Conservation (phyloP, 192 early-diverging fungal species). For the Thamnidium elegans region DNA sequence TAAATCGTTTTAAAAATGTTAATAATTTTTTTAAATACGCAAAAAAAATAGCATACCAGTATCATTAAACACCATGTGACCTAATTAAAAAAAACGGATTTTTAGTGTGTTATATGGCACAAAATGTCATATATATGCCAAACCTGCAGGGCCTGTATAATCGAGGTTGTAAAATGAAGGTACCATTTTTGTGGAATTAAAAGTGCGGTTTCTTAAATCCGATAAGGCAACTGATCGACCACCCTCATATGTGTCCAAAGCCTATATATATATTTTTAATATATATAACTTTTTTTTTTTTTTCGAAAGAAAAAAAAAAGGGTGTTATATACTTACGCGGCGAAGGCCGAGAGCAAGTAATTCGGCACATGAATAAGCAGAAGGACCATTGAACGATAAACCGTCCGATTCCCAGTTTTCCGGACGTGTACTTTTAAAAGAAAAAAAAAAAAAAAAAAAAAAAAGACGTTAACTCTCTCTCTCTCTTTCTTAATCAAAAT, state of each 20-base stretch:
- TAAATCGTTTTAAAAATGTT: too few species aligned
- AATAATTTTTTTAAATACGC: too few species aligned
- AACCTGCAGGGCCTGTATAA: slow-evolving; percentile 45
- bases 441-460: too few species aligned
- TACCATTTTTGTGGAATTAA: slow-evolving; percentile 34
- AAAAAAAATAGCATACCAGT: slow-evolving; percentile 16
- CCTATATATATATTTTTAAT: not conserved
- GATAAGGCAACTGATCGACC: slow-evolving; percentile 18
- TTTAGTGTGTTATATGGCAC: not conserved
- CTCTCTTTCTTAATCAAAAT: not conserved
- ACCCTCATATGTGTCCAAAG: slow-evolving; percentile 23
- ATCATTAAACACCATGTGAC: slow-evolving; percentile 28
- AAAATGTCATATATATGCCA: not conserved
- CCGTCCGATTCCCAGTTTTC: slow-evolving; percentile 2
- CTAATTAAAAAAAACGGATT: slow-evolving; percentile 7
- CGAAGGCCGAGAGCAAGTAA: slow-evolving; percentile 24
- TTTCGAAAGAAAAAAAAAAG: not conserved
- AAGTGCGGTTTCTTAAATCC: not conserved
- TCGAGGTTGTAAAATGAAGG: slow-evolving; percentile 40
- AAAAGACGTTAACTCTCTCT: not conserved
- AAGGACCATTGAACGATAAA: slow-evolving; percentile 25
- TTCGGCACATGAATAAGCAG: slow-evolving; percentile 29
- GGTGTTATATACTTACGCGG: slow-evolving; percentile 13
- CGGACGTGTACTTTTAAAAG: slow-evolving; percentile 1
- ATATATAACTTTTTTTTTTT: not conserved